Percentiles rank a stretch among this genome's conserved stretches.
Conservation (phyloP, 352 stramenopile species). For the Pythium inflatum region DNA sequence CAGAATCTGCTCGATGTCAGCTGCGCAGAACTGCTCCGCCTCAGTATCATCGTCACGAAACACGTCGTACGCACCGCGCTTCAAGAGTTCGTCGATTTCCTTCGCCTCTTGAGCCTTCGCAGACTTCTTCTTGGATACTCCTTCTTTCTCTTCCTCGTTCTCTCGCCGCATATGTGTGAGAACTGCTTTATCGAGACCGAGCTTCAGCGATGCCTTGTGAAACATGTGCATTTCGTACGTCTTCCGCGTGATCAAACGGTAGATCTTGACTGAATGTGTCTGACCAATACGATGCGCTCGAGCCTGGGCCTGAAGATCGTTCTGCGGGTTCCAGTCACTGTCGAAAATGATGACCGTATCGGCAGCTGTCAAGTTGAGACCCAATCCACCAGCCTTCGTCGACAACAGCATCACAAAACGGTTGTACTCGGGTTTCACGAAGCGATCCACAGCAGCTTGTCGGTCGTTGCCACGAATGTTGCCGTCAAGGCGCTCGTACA, state of each 20-base stretch:
- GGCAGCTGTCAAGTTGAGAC: conserved; percentile 91
- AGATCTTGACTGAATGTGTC: conserved; percentile 91
- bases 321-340: conserved; percentile 98
- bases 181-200: conserved; percentile 93
- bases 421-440: conserved; percentile 91
- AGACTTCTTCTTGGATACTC: conserved; percentile 51
- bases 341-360: conserved; percentile 99
- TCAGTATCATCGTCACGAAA: conserved; percentile 92
- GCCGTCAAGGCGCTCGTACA: conserved; percentile 97
- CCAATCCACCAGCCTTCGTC: conserved; percentile 96
- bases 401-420: conserved; percentile 98
- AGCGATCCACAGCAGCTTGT: conserved; percentile 84
- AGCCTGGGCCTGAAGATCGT: conserved; percentile 95
- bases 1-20: conserved; percentile 98
- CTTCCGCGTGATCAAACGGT: conserved; percentile 88
- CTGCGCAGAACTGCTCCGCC: conserved; percentile 95
- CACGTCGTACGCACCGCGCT: conserved; percentile 91
- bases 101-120: conserved; percentile 86
- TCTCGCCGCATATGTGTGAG: conserved; percentile 91
- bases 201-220: conserved; percentile 91
- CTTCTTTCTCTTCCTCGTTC: conserved; percentile 76
- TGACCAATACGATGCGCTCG: conserved; percentile 92
- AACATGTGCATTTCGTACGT: conserved; percentile 97
- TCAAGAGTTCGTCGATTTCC: conserved; percentile 92
- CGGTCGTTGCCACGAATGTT: conserved; percentile 94